A percentile compares a stretch with the other conserved stretches of the same genome.
Conservation (phyloP, 2,329 filamentous ascomycete genomes). For the Monascus ruber region DNA sequence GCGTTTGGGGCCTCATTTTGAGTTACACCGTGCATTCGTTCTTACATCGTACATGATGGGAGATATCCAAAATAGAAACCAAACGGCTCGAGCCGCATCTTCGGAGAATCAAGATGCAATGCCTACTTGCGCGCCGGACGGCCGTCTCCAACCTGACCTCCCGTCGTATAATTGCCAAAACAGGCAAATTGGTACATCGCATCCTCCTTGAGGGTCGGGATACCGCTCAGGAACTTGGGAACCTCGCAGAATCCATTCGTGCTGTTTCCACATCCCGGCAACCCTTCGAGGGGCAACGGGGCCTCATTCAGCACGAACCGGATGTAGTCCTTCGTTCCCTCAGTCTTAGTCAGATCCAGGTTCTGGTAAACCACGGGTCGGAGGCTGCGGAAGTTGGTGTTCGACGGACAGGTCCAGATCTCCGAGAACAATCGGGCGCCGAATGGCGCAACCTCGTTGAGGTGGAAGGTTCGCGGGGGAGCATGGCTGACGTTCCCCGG, state of each 20-base stretch:
- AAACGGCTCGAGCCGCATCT: no score
- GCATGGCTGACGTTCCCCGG: conserved; percentile 22
- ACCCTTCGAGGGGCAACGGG: conserved; percentile 16
- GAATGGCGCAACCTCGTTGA: conserved; percentile 44
- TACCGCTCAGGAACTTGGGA: conserved; percentile 13
- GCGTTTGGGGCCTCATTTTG: no score
- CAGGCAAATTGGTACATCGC: conserved; percentile 20
- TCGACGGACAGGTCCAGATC: conserved; percentile 39
- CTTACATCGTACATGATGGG: no score
- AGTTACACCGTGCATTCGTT: no score
- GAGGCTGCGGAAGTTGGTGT: conserved; percentile 22
- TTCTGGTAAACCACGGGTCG: conserved; percentile 23
- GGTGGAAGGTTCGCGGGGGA: conserved; percentile 37
- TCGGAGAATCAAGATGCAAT: no score
- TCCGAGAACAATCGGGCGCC: conserved; percentile 45
- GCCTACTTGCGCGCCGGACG: conserved; percentile 4
- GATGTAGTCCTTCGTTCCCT: conserved; percentile 13
- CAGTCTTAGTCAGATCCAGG: conserved; percentile 8
- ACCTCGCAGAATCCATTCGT: conserved; percentile 20
- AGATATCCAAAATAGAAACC: no score
- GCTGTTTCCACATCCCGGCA: conserved; percentile 13
- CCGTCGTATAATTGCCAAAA: conserved; percentile 15
- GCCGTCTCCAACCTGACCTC: conserved; percentile 16
- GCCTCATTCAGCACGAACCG: conserved; percentile 21
- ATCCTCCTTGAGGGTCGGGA: conserved; percentile 13